Evolutionary conservation across 306 rosid genomes (phyloP), one percentile per base, ranked within the genome.

Genomic region (Carpinus fangiana): DNA sequence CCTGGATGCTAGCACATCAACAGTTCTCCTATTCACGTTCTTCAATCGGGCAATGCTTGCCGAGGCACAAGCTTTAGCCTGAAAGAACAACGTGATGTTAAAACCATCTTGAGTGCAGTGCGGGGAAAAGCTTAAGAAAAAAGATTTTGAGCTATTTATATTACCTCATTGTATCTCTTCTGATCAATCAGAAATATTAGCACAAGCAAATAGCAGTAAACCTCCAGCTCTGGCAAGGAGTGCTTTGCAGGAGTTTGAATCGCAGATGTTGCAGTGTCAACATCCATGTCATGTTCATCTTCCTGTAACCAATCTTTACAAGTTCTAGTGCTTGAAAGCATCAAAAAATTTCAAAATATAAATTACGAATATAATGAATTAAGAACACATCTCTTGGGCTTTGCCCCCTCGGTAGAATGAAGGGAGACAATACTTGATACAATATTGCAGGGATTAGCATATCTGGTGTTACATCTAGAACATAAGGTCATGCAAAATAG

Each of bases 31-130:
- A 78, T 95, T 95, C 50, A 90, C 71, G 73, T 89, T 95, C 87
- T 91, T 95, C 46, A 95, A 76, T 80, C 93, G 93, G 45, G 84
- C 89, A 85, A 95, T 89, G 88, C 98, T 90, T 14, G 92, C 90
- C 0, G 98, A 90, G 72, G 98, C 94, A 82, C 97, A 93, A 74
- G 93, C 87, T 82, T 95, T 95, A 43, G 98, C 98, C 98, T 95
- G 76, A 62, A 69, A 72, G 80, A 55, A 0, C 36, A 34, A 70
- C 66, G 20, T 50, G 60, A 73, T 31, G 18, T 71, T 23, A 21
- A 12, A 50, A 71, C 67, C 48, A 61, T 75, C 69, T 71, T 48
- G 26, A 72, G 60, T n/a, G 26, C 51, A 56, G 47, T 78, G 14
- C 36, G 7, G 20, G 8, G 3, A 48, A 74, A 71, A 7, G 38